Conservation (phyloP, 2,329 filamentous ascomycete species). For the Acrocalymma vagum region DNA sequence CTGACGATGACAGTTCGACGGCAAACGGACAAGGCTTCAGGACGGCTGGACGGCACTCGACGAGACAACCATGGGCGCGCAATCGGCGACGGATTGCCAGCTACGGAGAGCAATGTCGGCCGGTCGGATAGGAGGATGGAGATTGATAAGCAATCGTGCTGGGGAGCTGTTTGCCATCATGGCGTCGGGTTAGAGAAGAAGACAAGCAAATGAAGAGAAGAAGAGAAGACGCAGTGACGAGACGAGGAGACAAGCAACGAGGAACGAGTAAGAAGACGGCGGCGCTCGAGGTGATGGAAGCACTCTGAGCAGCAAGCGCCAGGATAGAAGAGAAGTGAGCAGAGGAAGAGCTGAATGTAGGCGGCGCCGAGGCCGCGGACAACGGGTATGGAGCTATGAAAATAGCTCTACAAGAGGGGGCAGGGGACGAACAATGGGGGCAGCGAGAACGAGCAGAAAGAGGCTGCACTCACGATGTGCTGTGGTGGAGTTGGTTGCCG, state of each 20-base stretch:
- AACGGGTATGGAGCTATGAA: constrained; percentile 42
- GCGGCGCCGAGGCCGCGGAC: constrained; percentile 40
- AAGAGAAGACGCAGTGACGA: constrained; percentile 37
- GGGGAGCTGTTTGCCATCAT: constrained; percentile 53
- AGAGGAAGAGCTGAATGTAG: constrained; percentile 36
- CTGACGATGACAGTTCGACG: constrained; percentile 1
- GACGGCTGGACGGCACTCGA: constrained; percentile 13
- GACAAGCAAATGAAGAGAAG: constrained; percentile 42
- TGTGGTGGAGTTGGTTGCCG: constrained; percentile 28
- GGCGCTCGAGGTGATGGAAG: constrained; percentile 40
- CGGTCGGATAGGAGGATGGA: constrained; percentile 30
- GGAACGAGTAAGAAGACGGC: constrained; percentile 37
- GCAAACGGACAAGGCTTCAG: constrained; percentile 17
- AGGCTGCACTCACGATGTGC: constrained; percentile 50
- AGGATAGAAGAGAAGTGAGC: constrained; percentile 42
- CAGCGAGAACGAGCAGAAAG: constrained; percentile 35
- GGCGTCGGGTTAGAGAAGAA: constrained; percentile 50
- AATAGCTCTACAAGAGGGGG: constrained; percentile 38
- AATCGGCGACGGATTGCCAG: constrained; percentile 20
- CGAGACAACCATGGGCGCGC: constrained; percentile 28
- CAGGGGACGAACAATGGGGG: constrained; percentile 39
- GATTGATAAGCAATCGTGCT: constrained; percentile 37
- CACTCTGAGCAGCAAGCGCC: constrained; percentile 38
- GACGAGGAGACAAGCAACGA: constrained; percentile 25
- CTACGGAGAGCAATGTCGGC: constrained; percentile 27